These are phyloP conservation scores for Psilocybe subaeruginosa DNA, from an alignment of 768 basidiomycete genomes.

Conservation along the genomic window DNA sequence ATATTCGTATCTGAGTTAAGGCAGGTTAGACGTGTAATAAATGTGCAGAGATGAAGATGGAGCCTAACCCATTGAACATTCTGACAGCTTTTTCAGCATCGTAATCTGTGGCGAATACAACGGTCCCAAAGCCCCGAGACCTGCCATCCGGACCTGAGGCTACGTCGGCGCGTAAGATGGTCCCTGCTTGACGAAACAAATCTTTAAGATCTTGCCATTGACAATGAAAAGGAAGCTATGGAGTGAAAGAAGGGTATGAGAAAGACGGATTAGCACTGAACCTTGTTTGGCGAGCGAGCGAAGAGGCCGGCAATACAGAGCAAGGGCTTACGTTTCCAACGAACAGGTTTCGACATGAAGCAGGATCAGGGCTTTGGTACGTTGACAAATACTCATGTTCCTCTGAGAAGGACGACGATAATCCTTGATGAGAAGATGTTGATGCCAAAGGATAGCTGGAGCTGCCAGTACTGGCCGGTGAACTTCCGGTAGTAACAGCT, in stretches of 20 bases:
- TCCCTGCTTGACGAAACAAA: slow-evolving; percentile 89
- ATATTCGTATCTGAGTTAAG: slow-evolving; percentile 71
- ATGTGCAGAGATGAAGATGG: slow-evolving; percentile 2
- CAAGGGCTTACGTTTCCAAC: slow-evolving; percentile 77
- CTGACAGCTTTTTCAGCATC: slow-evolving; percentile 85
- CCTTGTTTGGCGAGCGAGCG: background rate
- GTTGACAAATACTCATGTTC: slow-evolving; percentile 28
- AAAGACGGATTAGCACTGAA: slow-evolving; percentile 34
- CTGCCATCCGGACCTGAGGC: slow-evolving; percentile 87
- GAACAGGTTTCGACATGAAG: slow-evolving; percentile 65
- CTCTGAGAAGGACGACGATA: slow-evolving; percentile 9
- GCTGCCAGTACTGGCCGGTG: slow-evolving; percentile 9
- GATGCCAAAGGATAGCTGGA: slow-evolving; percentile 9
- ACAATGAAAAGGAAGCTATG: slow-evolving; percentile 86
- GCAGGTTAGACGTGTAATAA: background rate
- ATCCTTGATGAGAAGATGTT: background rate
- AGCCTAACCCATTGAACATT: slow-evolving; percentile 87
- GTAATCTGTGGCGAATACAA: slow-evolving; percentile 78
- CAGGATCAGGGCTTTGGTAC: slow-evolving; percentile 24
- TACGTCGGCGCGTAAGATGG: slow-evolving; percentile 89
- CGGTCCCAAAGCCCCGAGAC: slow-evolving; percentile 92
- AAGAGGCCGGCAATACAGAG: slow-evolving; percentile 49
- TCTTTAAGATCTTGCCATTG: slow-evolving; percentile 99
- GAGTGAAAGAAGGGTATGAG: slow-evolving; percentile 38
- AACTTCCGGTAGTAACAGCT: slow-evolving; percentile 8